Evolutionary conservation across 805 yeast species (phyloP), one percentile per base, ranked within the genome.

Genomic region (Saccharomycopsis lassenensis): DNA sequence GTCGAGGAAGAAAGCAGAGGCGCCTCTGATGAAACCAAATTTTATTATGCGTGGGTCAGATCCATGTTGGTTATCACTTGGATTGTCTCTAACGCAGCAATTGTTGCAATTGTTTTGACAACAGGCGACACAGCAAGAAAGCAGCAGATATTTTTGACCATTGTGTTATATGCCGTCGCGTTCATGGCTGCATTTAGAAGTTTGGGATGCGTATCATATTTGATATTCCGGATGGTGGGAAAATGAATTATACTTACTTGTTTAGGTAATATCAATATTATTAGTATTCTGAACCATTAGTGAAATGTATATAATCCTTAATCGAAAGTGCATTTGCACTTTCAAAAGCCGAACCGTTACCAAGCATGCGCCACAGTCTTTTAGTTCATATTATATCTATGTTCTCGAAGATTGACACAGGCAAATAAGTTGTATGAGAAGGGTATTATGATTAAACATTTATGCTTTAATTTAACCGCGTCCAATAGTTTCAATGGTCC

Each of bases 91-190:
- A 91, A 91, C 54, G 79, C 84, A 47, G 74, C 83, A 22, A 63
- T 91, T 33, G 70, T 85, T 31, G 91, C 87, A 0, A 67, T 86
- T 15, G 95, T 91, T 4, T 67, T 86, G 42, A 33, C 40, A 43
- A 37, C 36, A 35, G 44, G 35, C 34, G 51, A 42, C 24, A 32
- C 48, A 4, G 48, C 57, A 3, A 29, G 36, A 6, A 67, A 77
- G 54, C 67, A 84, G 2, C 66, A 73, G 28, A 60, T 76, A 4
- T 89, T 85, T 55, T 68, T 89, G 56, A 72, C 91, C 4, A 83
- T 89, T 21, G 78, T 89, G 30, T 63, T 89, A 47, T 89, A 96
- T 95, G 62, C 87, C 24, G 97, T 89, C 29, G 95, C 95, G 3
- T 82, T 77, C 18, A 71, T 86, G 68, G 95, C 97, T 0, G 67